phyloP scores from a whole-genome alignment of 306 rosid species.

The Cyamopsis tetragonoloba region DNA sequence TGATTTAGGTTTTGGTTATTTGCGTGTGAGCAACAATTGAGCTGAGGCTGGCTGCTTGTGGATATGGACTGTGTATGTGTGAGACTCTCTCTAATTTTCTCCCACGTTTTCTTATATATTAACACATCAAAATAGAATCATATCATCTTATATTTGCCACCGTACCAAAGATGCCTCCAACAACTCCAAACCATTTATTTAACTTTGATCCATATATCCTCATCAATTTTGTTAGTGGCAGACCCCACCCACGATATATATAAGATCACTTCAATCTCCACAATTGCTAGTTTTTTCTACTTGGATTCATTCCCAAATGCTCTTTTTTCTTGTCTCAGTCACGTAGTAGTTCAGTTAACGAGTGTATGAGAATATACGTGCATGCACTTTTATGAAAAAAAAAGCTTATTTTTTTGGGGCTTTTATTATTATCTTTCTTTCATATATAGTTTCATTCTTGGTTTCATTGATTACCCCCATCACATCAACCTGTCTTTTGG shows the following conservation, averaged over 20 bases:
- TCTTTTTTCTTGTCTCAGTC: no score
- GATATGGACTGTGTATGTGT: slow-evolving; percentile 38
- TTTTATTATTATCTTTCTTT: not conserved
- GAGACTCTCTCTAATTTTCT: not conserved
- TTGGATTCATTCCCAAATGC: slow-evolving; percentile 20
- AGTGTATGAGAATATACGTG: no score
- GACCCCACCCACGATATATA: slow-evolving; percentile 32
- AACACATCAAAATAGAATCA: not conserved
- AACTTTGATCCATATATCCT: slow-evolving; percentile 35
- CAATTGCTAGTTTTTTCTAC: slow-evolving; percentile 2
- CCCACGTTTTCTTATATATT: slow-evolving; percentile 38
- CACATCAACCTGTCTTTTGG: slow-evolving; percentile 35
- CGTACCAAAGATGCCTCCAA: slow-evolving; percentile 30
- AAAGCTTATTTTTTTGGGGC: no score
- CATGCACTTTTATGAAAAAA: no score
- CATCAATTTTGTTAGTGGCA: slow-evolving; percentile 26
- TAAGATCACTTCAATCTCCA: slow-evolving; percentile 23
- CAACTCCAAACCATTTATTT: slow-evolving; percentile 20
- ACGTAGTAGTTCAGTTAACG: no score
- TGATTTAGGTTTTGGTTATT: no score
- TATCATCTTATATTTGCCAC: no score
- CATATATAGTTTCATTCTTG: slow-evolving; percentile 22
- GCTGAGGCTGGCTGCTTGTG: slow-evolving; percentile 23
- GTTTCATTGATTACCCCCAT: slow-evolving; percentile 40
- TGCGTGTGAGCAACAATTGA: slow-evolving; percentile 12